Percentiles rank a stretch among this genome's conserved stretches.
Conservation (phyloP, 257 asterid genomes). For the Solanum neorickii region DNA sequence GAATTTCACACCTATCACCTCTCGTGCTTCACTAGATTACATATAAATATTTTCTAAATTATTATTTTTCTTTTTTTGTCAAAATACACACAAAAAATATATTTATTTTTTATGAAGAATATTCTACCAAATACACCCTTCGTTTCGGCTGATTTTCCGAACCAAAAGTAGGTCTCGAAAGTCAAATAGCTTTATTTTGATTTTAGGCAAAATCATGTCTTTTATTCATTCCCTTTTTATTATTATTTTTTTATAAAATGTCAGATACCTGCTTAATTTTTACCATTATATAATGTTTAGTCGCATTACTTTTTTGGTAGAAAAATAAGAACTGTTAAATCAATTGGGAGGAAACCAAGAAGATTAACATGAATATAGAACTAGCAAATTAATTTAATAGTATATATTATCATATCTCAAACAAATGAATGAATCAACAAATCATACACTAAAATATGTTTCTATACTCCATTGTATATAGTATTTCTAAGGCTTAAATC, state of each 20-base stretch:
- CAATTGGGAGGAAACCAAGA: background rate
- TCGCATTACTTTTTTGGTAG: background rate
- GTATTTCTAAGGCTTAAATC: too few species aligned
- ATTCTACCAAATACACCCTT: too few species aligned
- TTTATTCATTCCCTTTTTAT: background rate
- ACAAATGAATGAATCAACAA: background rate
- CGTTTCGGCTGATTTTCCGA: too few species aligned
- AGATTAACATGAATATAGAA: background rate
- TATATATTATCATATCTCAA: background rate
- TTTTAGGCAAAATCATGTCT: background rate
- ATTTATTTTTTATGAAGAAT: too few species aligned
- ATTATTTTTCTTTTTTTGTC: too few species aligned
- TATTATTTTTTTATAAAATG: background rate
- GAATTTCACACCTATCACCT: too few species aligned
- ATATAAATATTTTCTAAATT: too few species aligned
- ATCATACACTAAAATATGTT: background rate
- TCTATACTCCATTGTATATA: too few species aligned
- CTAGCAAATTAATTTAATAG: background rate
- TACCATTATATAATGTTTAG: background rate
- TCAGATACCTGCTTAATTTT: background rate
- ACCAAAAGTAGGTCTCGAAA: background rate
- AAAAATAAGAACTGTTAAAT: background rate
- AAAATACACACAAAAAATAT: too few species aligned
- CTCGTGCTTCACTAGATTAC: too few species aligned
- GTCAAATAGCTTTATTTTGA: background rate